A percentile compares a stretch with the other conserved stretches of the same genome.
phyloP scores from a whole-genome alignment of 1,139 yeast genomes.

The Sugiyamaella japonica region DNA sequence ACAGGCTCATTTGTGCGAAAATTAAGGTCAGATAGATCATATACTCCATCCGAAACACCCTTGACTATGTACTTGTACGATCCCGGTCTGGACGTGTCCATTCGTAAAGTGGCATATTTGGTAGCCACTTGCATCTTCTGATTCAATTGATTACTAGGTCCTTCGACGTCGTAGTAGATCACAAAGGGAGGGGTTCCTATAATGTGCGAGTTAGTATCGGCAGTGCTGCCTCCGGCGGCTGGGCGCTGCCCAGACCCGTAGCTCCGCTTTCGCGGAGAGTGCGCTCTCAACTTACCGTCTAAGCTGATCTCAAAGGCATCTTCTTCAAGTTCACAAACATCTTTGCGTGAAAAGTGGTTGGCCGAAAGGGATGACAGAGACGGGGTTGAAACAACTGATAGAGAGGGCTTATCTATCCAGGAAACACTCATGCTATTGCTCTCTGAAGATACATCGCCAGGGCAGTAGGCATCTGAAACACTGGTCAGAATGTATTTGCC shows the following conservation, averaged over 20 bases:
- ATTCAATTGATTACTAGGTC: constrained; percentile 55
- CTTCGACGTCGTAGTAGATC: constrained; percentile 62
- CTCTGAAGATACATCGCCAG: constrained; percentile 52
- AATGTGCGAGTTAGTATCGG: constrained; percentile 18
- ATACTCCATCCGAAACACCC: constrained; percentile 66
- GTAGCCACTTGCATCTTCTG: constrained; percentile 52
- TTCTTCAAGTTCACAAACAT: constrained; percentile 51
- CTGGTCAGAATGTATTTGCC: constrained; percentile 65
- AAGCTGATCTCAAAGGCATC: constrained; percentile 52
- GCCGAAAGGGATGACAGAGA: constrained; percentile 29
- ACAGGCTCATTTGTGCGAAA: constrained; percentile 42
- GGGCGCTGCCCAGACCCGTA: too few relatives aligned
- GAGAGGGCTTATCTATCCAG: constrained; percentile 56
- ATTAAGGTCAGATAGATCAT: constrained; percentile 44
- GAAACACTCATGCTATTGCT: constrained; percentile 29
- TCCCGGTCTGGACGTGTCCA: constrained; percentile 49
- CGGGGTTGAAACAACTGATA: constrained; percentile 43
- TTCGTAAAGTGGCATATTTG: constrained; percentile 49
- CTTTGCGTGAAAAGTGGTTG: constrained; percentile 39
- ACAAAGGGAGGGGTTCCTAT: constrained; percentile 63
- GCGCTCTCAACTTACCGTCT: constrained; percentile 43
- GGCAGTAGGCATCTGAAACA: constrained; percentile 66
- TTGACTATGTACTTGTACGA: constrained; percentile 59
- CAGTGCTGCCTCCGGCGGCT: neutral
- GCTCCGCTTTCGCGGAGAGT: neutral